Percentiles rank a stretch among this genome's conserved stretches.
Conservation (phyloP, 192 early-diverging fungal genomes). For the Podila clonocystis region DNA sequence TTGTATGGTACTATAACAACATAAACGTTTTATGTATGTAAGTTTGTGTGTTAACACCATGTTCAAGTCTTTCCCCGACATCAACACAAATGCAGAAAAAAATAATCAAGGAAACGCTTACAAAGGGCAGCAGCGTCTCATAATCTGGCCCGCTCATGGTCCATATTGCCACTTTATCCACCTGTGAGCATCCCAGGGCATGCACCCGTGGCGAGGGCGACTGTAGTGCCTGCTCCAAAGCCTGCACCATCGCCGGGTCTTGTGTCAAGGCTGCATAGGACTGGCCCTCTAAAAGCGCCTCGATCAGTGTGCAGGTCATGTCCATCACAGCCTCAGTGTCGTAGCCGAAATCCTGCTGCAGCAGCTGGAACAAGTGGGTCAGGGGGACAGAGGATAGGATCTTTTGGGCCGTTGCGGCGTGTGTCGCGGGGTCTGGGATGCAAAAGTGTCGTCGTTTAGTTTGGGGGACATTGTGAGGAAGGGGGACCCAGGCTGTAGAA, state of each 20-base stretch:
- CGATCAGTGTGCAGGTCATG: slow-evolving; percentile 24
- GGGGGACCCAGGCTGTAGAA: not conserved
- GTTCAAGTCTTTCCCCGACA: not conserved
- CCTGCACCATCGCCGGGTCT: slow-evolving; percentile 18
- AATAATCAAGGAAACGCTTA: not conserved
- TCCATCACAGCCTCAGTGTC: slow-evolving; percentile 35
- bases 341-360: slow-evolving; percentile 24
- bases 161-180: slow-evolving; percentile 28
- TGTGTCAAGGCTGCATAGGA: slow-evolving; percentile 13
- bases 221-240: slow-evolving; percentile 15
- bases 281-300: slow-evolving; percentile 22
- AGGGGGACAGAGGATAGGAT: slow-evolving; percentile 24
- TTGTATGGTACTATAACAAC: slow-evolving; percentile 15
- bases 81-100: not conserved
- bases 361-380: slow-evolving; percentile 21
- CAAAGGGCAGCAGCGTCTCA: too few relatives aligned
- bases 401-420: not conserved
- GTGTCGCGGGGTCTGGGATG: not conserved
- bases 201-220: slow-evolving; percentile 13
- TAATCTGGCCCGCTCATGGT: not conserved
- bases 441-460: not conserved
- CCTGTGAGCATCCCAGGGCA: slow-evolving; percentile 26
- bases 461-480: not conserved
- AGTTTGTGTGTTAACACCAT: not conserved
- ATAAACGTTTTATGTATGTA: too few relatives aligned